phyloP scores from a whole-genome alignment of 208 protist species.

The Porcisia hertigi region DNA sequence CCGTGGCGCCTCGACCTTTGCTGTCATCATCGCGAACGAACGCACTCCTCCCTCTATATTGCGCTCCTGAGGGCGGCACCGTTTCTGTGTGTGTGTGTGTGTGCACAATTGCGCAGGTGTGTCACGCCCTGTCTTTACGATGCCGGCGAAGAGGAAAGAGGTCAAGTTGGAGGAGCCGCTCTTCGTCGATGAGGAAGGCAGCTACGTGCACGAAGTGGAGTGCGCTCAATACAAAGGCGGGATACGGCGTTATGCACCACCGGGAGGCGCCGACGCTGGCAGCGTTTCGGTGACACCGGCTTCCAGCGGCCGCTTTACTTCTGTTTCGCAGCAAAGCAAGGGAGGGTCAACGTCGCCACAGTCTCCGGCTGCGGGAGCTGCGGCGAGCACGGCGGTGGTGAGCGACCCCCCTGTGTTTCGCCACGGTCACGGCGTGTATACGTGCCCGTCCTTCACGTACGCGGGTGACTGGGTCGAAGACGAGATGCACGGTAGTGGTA shows the following conservation, averaged over 20 bases:
- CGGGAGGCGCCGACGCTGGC: background rate
- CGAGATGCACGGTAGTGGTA: conserved; percentile 80
- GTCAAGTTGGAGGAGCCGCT: conserved; percentile 74
- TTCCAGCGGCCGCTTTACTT: background rate
- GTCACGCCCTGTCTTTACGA: conserved; percentile 4
- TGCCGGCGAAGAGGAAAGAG: conserved; percentile 82
- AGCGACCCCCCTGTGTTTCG: conserved; percentile 37
- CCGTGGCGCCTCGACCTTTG: background rate
- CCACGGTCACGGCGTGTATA: conserved; percentile 76
- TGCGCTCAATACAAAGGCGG: conserved; percentile 62
- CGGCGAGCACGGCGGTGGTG: background rate
- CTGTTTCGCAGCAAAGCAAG: conserved; percentile 13
- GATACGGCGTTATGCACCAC: conserved; percentile 46
- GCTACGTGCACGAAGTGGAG: conserved; percentile 71
- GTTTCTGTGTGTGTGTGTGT: conserved; percentile 2
- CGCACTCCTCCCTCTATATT: background rate
- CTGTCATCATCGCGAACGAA: background rate
- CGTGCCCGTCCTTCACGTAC: conserved; percentile 73
- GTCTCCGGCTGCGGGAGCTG: background rate
- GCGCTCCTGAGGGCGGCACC: background rate
- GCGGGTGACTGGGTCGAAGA: conserved; percentile 84
- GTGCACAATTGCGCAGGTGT: background rate
- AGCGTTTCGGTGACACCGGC: background rate
- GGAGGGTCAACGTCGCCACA: background rate
- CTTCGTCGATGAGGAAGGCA: conserved; percentile 73